A percentile compares a stretch with the other conserved stretches of the same genome.
These are phyloP conservation scores for Fraxinus albicans DNA, from an alignment of 305 asterid genomes.

Conservation along the genomic window DNA sequence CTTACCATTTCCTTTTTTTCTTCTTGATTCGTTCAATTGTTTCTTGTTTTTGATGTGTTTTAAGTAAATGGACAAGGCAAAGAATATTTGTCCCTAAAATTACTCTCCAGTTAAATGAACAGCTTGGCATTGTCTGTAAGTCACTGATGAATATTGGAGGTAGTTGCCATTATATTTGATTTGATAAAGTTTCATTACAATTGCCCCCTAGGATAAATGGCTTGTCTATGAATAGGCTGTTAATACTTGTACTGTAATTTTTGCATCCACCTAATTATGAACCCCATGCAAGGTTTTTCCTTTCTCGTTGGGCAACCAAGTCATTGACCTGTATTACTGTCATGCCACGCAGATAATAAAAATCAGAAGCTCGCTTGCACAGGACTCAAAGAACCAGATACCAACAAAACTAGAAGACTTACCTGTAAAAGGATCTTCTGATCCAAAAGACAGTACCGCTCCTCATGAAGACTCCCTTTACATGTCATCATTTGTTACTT, in stretches of 20 bases:
- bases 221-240: neutral
- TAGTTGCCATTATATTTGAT: neutral
- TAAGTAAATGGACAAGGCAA: neutral
- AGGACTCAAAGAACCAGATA: slow-evolving; percentile 47
- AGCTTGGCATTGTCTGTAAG: neutral
- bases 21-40: neutral
- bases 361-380: slow-evolving; percentile 63
- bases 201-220: neutral
- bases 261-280: slow-evolving; percentile 3
- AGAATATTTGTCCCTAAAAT: neutral
- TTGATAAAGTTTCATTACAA: neutral
- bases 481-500: slow-evolving; percentile 35
- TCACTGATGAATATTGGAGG: neutral
- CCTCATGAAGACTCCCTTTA: slow-evolving; percentile 49
- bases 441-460: slow-evolving; percentile 34
- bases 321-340: slow-evolving; percentile 14
- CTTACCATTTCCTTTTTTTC: neutral
- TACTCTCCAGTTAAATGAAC: neutral
- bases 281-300: neutral
- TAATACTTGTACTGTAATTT: neutral
- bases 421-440: slow-evolving; percentile 22
- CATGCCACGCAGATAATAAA: slow-evolving; percentile 54
- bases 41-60: neutral
- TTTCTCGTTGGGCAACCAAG: neutral
- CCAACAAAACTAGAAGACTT: slow-evolving; percentile 28